Evolutionary conservation across 192 early-diverging fungal genomes (phyloP).

Genomic region (Coemansia aciculifera): DNA sequence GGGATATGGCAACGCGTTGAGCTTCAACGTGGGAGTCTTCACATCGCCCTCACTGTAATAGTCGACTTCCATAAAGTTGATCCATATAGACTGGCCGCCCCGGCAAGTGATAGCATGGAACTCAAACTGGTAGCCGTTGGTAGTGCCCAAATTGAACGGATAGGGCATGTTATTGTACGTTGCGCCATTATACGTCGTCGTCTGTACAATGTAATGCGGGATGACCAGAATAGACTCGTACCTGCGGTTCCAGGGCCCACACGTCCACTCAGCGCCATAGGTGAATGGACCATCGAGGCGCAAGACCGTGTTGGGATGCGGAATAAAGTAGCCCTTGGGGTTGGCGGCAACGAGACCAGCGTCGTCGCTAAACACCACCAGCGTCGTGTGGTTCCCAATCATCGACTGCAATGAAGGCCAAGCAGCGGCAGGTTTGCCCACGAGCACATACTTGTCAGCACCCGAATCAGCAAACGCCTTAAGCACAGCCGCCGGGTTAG

Average conservation of each 20-base stretch:
- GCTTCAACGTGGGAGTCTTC: conserved; percentile 33
- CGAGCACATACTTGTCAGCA: conserved; percentile 32
- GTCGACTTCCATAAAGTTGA: conserved; percentile 56
- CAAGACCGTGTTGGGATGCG: conserved; percentile 28
- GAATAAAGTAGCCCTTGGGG: conserved; percentile 41
- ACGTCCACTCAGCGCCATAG: conserved; percentile 37
- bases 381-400: conserved; percentile 35
- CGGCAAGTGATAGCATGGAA: conserved; percentile 44
- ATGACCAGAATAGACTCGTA: conserved; percentile 48
- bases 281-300: conserved; percentile 40
- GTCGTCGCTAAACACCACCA: conserved; percentile 54
- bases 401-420: conserved; percentile 47
- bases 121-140: conserved; percentile 49
- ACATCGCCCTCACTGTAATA: conserved; percentile 54
- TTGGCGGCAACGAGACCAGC: conserved; percentile 31
- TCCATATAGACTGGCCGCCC: conserved; percentile 51
- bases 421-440: conserved; percentile 23
- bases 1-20: conserved; percentile 39
- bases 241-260: conserved; percentile 42
- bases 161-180: conserved; percentile 46
- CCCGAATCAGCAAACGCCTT: conserved; percentile 42
- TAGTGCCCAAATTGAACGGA: conserved; percentile 46
- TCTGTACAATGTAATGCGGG: conserved; percentile 50
- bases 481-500: conserved; percentile 33
- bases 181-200: conserved; percentile 30